Base-by-base conservation (phyloP, 257 asterid genomes). In the Nicotiana knightiana region DNA sequence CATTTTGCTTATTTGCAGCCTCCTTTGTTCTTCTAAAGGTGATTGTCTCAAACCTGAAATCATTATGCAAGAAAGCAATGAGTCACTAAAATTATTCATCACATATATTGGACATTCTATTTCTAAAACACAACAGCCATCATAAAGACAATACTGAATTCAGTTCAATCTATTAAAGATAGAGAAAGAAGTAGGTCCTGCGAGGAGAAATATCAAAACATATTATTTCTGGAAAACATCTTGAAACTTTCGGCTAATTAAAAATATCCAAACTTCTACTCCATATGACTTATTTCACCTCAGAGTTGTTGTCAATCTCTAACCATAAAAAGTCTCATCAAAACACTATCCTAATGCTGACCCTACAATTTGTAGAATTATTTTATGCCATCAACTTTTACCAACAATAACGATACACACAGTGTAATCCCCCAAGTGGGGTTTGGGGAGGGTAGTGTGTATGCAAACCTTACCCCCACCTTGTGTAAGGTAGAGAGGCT, bases 11-110 rank as follows among this genome's bases (percentile, higher is more conserved):
- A 37, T 83, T 85, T 21, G 99, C 97, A 13, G 90, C 86, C 75
- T 92, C 98, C 86, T 88, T 88, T 9, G 94, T 91, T 85, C 99
- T 91, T 85, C 85, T 90, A 84, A 96, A 89, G 5, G 93, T 90
- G 84, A 96, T 88, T 18, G 97, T 90, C 67, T 96, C 99, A 80
- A 96, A 96, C 94, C 99, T 96, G 87, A 83, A 85, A 87, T 83
- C 77, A 85, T 48, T 57, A 21, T 81, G 53, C 43, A 76, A 28
- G 71, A 21, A 54, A 51, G 37, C 66, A 33, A 17, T 3, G 32
- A 16, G 65, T 37, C 62, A 59, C 80, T 55, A 9, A 28, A 16
- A 15, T 35, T 68, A 43, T 43, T 37, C 30, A 37, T n/a, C 39
- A 73, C 62, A 73, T 73, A 26, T 15, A 46, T 73, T 26, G 63